These are phyloP conservation scores for Lodderomyces orthopsilosis DNA, from an alignment of 1,139 yeast genomes.

Conservation along the genomic window DNA sequence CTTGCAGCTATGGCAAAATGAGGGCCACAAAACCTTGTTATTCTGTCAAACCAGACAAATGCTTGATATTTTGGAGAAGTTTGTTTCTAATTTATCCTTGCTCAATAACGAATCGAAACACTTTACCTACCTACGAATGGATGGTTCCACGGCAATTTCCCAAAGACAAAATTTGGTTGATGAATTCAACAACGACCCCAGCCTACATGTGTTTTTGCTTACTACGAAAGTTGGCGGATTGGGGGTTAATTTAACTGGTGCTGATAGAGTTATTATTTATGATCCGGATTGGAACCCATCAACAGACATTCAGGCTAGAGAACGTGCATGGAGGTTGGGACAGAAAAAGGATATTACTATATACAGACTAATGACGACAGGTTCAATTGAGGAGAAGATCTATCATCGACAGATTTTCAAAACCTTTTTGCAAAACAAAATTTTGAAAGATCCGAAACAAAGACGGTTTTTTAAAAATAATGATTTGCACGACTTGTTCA, in stretches of 20 bases:
- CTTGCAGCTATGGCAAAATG: constrained; percentile 70
- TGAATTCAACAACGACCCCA: constrained; percentile 61
- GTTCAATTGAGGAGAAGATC: constrained; percentile 93
- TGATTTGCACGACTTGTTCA: constrained; percentile 85
- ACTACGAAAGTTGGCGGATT: constrained; percentile 96
- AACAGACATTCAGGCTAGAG: constrained; percentile 95
- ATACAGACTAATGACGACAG: constrained; percentile 89
- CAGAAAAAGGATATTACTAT: constrained; percentile 93
- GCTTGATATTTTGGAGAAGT: constrained; percentile 79
- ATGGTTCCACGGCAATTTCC: constrained; percentile 84
- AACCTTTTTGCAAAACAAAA: constrained; percentile 89
- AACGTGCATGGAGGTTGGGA: constrained; percentile 95
- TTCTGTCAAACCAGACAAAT: constrained; percentile 93
- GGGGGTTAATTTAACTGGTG: constrained; percentile 93
- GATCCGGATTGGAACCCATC: constrained; percentile 99
- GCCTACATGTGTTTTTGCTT: constrained; percentile 64
- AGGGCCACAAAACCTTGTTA: constrained; percentile 74
- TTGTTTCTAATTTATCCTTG: constrained; percentile 43
- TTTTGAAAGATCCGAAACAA: constrained; percentile 93
- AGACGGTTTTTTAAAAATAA: constrained; percentile 87
- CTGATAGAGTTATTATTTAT: constrained; percentile 87
- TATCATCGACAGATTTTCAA: constrained; percentile 96
- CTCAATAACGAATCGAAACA: constrained; percentile 16
- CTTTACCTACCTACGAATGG: constrained; percentile 76
- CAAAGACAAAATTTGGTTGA: constrained; percentile 79